Percentiles rank a stretch among this genome's conserved stretches.
Evolutionary conservation across 2,329 filamentous ascomycete species (phyloP).

Genomic region (Exophiala calicioides): DNA sequence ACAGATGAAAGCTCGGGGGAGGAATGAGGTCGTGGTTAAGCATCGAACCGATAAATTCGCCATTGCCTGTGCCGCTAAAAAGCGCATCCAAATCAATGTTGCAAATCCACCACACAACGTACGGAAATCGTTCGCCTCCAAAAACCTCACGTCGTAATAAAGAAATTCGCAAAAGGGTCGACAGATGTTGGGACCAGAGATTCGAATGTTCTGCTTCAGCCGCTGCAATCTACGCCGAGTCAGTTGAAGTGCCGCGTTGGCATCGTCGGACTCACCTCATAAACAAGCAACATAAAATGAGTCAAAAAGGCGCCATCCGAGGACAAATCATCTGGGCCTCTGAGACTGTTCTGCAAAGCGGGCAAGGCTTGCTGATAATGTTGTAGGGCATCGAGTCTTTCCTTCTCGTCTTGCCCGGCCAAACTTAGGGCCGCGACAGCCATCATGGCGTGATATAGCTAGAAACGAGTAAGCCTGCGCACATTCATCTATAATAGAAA

Average conservation of each 20-base stretch:
- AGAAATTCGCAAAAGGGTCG: slow-evolving; percentile 53
- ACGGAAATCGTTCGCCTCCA: slow-evolving; percentile 49
- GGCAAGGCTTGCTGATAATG: slow-evolving; percentile 58
- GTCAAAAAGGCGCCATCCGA: slow-evolving; percentile 59
- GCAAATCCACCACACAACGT: slow-evolving; percentile 57
- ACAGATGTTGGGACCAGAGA: slow-evolving; percentile 58
- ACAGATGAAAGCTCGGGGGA: slow-evolving; percentile 40
- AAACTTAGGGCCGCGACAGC: slow-evolving; percentile 58
- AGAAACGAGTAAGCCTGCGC: slow-evolving; percentile 19
- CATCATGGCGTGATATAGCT: slow-evolving; percentile 61
- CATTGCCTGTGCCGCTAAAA: slow-evolving; percentile 53
- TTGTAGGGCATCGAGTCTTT: slow-evolving; percentile 53
- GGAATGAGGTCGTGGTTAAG: slow-evolving; percentile 53
- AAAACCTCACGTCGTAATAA: slow-evolving; percentile 50
- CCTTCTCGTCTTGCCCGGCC: slow-evolving; percentile 47
- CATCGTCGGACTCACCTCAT: slow-evolving; percentile 48
- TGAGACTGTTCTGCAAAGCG: slow-evolving; percentile 47
- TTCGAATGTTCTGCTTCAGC: slow-evolving; percentile 49
- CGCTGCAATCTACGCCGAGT: slow-evolving; percentile 44
- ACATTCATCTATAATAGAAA: slow-evolving; percentile 15
- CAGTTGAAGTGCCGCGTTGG: slow-evolving; percentile 13
- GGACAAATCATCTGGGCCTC: slow-evolving; percentile 52
- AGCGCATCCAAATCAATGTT: slow-evolving; percentile 59
- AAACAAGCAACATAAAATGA: slow-evolving; percentile 59
- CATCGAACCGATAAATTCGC: slow-evolving; percentile 52